Evolutionary conservation across 257 asterid genomes (phyloP), one percentile per base, ranked within the genome.

Genomic region (Solanum bulbocastanum): DNA sequence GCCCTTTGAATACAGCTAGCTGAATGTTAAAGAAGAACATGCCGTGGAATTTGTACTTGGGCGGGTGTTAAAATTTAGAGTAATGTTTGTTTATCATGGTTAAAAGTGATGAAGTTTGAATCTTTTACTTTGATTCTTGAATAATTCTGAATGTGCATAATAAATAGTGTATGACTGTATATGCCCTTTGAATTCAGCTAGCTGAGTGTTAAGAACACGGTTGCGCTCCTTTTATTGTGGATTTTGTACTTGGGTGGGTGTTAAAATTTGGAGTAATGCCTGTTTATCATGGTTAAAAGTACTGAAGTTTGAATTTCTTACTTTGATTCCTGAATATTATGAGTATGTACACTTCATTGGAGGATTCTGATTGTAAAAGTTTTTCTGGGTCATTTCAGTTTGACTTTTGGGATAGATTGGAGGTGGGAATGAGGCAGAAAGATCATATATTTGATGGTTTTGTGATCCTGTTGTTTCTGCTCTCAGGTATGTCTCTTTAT

Each of bases 371-470:
- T 52, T 39, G 35, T 79, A 44, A 16, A 60, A 52, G 12, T 49
- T 73, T 11, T 13, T 52, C 15, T 74, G 18, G 15, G 13, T 40
- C 5, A 60, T 89, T 86, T 84, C 83, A 83, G 87, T 68, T 87
- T 82, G 42, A 30, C 22, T 49, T 82, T 13, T 30, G 44, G 86
- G 78, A 62, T 81, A 72, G 75, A 35, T 49, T 86, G 52, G 83
- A 88, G 92, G 88, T 88, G 92, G 86, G 87, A 85, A 93, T 93
- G 96, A 92, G 91, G 93, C 90, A 90, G 89, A 87, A 65, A 87
- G 86, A 32, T 46, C 78, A 86, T 88, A 66, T 72, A 86, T 85
- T 89, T 52, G 87, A 88, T 87, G 87, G 91, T 83, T 89, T 91
- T 84, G 73, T 90, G 83, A 73, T 91, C 62, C 87, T 92, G 89